Evolutionary conservation across 306 rosid species (phyloP).

Genomic region (Malus fusca): DNA sequence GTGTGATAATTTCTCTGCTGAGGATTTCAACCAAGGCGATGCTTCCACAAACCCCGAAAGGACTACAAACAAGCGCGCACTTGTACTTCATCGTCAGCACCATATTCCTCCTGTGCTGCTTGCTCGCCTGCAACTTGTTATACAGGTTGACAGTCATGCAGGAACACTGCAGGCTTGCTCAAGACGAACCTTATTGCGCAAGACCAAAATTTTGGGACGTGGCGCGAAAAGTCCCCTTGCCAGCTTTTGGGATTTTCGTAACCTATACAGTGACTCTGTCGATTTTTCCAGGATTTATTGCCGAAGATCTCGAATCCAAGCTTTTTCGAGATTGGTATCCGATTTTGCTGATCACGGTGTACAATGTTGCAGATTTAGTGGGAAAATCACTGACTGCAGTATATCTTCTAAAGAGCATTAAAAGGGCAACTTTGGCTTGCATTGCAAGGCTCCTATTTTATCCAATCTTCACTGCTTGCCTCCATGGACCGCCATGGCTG

Average conservation of each 20-base stretch:
- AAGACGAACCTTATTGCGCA: conserved; percentile 34
- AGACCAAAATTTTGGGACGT: conserved; percentile 49
- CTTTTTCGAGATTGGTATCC: conserved; percentile 85
- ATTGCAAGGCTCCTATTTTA: conserved; percentile 57
- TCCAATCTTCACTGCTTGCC: conserved; percentile 74
- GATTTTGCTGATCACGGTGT: conserved; percentile 66
- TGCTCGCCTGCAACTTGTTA: conserved; percentile 59
- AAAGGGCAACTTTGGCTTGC: conserved; percentile 54
- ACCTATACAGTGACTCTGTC: conserved; percentile 77
- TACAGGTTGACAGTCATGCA: conserved; percentile 71
- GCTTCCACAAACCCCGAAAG: conserved; percentile 70
- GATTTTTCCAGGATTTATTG: conserved; percentile 82
- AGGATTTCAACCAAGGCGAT: conserved; percentile 83
- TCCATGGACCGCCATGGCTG: conserved; percentile 79
- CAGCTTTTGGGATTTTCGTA: conserved; percentile 63
- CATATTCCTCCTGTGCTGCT: conserved; percentile 62
- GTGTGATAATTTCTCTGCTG: conserved; percentile 62
- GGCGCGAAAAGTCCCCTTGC: conserved; percentile 45
- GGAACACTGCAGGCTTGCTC: conserved; percentile 34
- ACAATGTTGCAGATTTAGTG: conserved; percentile 61
- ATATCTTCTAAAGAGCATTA: conserved; percentile 44
- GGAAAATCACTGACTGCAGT: conserved; percentile 80
- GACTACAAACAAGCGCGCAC: conserved; percentile 76
- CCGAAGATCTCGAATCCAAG: conserved; percentile 66
- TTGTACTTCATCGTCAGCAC: conserved; percentile 69